These are phyloP conservation scores for Geotrichum australiense DNA, from an alignment of 1,139 yeast species.

Conservation along the genomic window DNA sequence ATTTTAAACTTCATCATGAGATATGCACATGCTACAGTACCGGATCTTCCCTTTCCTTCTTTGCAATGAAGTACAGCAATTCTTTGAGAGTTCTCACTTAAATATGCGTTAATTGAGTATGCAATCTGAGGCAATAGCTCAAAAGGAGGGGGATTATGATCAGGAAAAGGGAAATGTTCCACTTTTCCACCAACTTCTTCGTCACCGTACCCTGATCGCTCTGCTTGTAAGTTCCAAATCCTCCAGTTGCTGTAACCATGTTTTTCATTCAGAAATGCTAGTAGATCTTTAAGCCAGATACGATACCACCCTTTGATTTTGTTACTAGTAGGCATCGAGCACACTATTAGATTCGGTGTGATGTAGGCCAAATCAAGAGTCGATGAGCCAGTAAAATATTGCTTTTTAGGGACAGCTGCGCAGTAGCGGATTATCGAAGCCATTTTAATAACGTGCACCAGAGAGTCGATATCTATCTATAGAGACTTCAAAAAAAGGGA, in stretches of 20 bases:
- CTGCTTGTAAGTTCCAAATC: slow-evolving; percentile 66
- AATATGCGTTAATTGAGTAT: slow-evolving; percentile 41
- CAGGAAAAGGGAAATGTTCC: slow-evolving; percentile 55
- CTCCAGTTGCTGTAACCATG: slow-evolving; percentile 56
- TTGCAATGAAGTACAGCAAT: slow-evolving; percentile 79
- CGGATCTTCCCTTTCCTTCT: slow-evolving; percentile 90
- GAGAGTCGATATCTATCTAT: no score
- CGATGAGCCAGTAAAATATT: slow-evolving; percentile 20
- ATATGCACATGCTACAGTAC: slow-evolving; percentile 66
- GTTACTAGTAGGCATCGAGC: slow-evolving; percentile 62
- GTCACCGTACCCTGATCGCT: slow-evolving; percentile 44
- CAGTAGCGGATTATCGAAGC: slow-evolving; percentile 22
- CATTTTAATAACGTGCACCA: slow-evolving; percentile 42
- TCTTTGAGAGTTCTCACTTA: slow-evolving; percentile 34
- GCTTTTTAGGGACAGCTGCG: slow-evolving; percentile 26
- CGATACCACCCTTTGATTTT: slow-evolving; percentile 46
- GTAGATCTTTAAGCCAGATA: slow-evolving; percentile 47
- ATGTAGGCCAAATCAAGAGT: slow-evolving; percentile 59
- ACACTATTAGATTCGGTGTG: slow-evolving; percentile 53
- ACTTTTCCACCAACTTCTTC: slow-evolving; percentile 35
- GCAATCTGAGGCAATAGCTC: slow-evolving; percentile 41
- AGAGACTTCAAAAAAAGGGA: no score
- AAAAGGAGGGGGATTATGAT: slow-evolving; percentile 74
- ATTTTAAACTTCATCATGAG: slow-evolving; percentile 44
- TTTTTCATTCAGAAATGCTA: slow-evolving; percentile 41